Base-by-base conservation (phyloP, 148 eudicot genomes). In the Beta vulgaris region DNA sequence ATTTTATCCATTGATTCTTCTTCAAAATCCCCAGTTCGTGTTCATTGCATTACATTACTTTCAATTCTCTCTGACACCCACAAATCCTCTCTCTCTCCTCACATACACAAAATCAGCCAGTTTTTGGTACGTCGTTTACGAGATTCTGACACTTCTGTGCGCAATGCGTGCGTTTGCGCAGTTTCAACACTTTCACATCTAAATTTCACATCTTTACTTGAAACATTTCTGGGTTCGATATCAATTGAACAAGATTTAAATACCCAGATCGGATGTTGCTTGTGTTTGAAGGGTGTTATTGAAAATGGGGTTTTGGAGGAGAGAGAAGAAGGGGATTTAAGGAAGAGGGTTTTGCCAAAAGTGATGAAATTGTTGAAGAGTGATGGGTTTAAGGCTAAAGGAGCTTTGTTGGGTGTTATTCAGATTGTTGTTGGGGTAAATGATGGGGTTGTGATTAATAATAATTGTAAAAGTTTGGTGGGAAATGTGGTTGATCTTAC, bases 141-240 rank as follows among this genome's bases (percentile, higher is more conserved):
- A 0, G 96, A 90, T 57, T 55, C 84, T 2, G 88, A 87, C 72
- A 71, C 96, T 28, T 69, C 89, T 23, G 89, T 88, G 2, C 80
- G 91, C 48, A 58, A 73, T 19, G 89, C 91, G 18, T 69, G 77
- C 3, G 79, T 82, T 26, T 65, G 74, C 42, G 80, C 86, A 0
- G 82, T 78, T 0, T 23, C 77, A 0, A 28, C 86, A 1, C 75
- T 88, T 0, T 46, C 85, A 10, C 70, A 39, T 1, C 58, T 66
- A 4, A 70, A 61, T 8, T 70, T 46, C 11, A 42, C 31, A 14
- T 40, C 16, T 4, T 9, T 77, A 14, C 60, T 77, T 0, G 71
- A 32, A 0, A 23, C 82, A 0, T 48, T 83, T 19, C 59, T 85
- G n/a, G 76, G 84, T 3, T 46, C 88, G 1, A 44, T 86, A 31